Base-by-base conservation (phyloP, 1,284 basidiomycete species). In the Cerioporus squamosus region DNA sequence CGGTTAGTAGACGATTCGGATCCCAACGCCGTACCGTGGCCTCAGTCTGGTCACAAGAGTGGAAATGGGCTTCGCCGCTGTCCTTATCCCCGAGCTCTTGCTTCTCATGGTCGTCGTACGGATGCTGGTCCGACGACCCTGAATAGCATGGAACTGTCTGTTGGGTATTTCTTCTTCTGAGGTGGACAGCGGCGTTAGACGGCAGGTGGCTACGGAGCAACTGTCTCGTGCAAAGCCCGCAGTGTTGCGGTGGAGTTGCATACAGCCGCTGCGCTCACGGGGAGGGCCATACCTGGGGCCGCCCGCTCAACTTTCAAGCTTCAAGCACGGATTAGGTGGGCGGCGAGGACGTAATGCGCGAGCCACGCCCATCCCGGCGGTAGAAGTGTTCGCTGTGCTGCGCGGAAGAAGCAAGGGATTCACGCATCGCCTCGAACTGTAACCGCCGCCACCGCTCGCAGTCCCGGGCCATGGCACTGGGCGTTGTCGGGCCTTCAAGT, bases 1-100 rank as follows among this genome's bases (percentile, higher is more conserved):
- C 49, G 56, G 53, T 55, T 53, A 55, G 53, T 45, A 17, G 55
- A 26, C 39, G 31, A 10, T 51, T 44, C 55, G 59, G 57, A 46
- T 43, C n/a, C 24, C 52, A 26, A 57, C 42, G 49, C 55, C 57
- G 53, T 44, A 24, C 23, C 39, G 24, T 48, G 23, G 17, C 20
- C 22, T n/a, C n/a, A n/a, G n/a, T n/a, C n/a, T 24, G 43, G 55
- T 60, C 61, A 57, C 58, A 52, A 53, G 58, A 60, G 42, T 47
- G 38, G 3, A 39, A 12, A 18, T 15, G 15, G 9, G 12, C 36
- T 31, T 18, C 31, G 45, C 23, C 47, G 44, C 47, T 39, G 44
- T 42, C 26, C 18, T 45, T 39, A 39, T 49, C 51, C 3, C 45
- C 48, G 57, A 48, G 20, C 38, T 26, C 5, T 23, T 46, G 49